These are phyloP conservation scores for Lipomyces yamanashiensis DNA, from an alignment of 805 yeast species.

Conservation along the genomic window DNA sequence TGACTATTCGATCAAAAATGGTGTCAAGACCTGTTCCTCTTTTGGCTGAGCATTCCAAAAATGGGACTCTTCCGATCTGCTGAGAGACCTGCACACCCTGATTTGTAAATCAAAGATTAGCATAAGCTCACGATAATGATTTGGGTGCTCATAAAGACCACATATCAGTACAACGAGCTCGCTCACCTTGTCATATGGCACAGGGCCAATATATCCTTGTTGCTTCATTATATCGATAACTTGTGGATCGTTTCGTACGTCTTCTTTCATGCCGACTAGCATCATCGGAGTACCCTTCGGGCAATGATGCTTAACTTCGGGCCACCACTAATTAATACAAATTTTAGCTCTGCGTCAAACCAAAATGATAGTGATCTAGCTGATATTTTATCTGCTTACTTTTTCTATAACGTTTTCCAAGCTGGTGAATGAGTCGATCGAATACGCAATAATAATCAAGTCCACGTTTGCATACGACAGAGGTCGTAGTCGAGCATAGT, in stretches of 20 bases:
- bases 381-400: conserved; percentile 6
- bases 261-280: conserved; percentile 83
- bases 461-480: conserved; percentile 80
- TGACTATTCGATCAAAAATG: conserved; percentile 65
- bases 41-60: conserved; percentile 80
- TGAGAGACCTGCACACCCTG: conserved; percentile 56
- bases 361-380: not conserved
- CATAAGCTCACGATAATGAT: not conserved
- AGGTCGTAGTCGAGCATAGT: conserved; percentile 79
- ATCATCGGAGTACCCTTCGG: conserved; percentile 71
- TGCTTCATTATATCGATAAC: conserved; percentile 37
- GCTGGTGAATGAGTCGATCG: conserved; percentile 65
- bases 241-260: conserved; percentile 49
- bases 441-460: conserved; percentile 73
- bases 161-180: not conserved
- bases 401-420: conserved; percentile 70
- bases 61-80: conserved; percentile 66
- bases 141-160: not conserved
- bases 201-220: conserved; percentile 36
- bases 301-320: conserved; percentile 83
- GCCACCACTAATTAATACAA: conserved; percentile 67
- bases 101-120: not conserved
- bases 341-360: not conserved
- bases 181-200: conserved; percentile 32
- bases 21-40: conserved; percentile 65